Conservation (phyloP, 768 basidiomycete genomes). For the Tylopilus intermedius region DNA sequence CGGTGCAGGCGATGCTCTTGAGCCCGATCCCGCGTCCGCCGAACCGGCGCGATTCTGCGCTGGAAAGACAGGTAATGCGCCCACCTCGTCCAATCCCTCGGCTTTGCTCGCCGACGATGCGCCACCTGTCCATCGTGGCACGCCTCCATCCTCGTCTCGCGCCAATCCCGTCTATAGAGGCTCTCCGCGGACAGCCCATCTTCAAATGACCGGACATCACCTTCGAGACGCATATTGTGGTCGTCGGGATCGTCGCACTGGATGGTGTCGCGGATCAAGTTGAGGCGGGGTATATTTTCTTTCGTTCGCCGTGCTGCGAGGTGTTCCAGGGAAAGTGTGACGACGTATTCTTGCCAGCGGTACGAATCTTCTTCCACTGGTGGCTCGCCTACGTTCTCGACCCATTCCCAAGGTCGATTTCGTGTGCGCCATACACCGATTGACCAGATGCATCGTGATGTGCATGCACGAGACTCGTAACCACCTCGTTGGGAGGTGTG, state of each 20-base stretch:
- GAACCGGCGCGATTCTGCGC: constrained; percentile 16
- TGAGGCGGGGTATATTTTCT: constrained; percentile 39
- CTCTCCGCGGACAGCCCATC: constrained; percentile 60
- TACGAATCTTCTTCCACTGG: constrained; percentile 41
- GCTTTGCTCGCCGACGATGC: constrained; percentile 6
- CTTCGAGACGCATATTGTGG: constrained; percentile 29
- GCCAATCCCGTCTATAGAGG: constrained; percentile 71
- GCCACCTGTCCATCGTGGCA: constrained; percentile 11
- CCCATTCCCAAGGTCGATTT: constrained; percentile 86
- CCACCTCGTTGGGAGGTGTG: constrained; percentile 46
- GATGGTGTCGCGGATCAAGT: not conserved
- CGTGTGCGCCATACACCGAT: constrained; percentile 42
- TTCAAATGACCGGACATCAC: constrained; percentile 55
- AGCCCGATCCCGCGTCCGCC: constrained; percentile 15
- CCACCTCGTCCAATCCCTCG: constrained; percentile 30
- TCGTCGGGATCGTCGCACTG: constrained; percentile 19
- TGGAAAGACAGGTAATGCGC: constrained; percentile 23
- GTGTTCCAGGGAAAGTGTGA: constrained; percentile 68
- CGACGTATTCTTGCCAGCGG: constrained; percentile 49
- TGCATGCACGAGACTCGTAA: constrained; percentile 55
- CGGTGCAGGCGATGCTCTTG: constrained; percentile 43
- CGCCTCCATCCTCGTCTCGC: constrained; percentile 53
- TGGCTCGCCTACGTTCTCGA: constrained; percentile 60
- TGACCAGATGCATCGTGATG: constrained; percentile 53
- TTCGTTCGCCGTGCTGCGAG: constrained; percentile 65